Conservation (phyloP, 2,329 filamentous ascomycete genomes). For the Pseudogymnoascus sp. region DNA sequence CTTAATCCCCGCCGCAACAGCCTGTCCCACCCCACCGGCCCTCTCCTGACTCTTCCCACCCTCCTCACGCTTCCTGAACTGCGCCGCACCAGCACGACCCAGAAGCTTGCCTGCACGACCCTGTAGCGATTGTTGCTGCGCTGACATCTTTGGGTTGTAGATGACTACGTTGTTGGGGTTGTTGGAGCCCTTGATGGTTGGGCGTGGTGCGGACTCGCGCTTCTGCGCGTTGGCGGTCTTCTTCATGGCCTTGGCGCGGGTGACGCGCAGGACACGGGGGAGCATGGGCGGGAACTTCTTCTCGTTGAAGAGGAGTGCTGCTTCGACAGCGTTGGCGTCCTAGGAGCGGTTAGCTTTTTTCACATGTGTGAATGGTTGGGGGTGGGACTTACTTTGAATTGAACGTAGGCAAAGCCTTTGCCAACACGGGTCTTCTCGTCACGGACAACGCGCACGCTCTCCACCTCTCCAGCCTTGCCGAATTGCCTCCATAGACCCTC, state of each 20-base stretch:
- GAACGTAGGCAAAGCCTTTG: constrained; percentile 96
- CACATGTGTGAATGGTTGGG: neutral
- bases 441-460: constrained; percentile 86
- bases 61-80: constrained; percentile 25
- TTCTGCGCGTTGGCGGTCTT: constrained; percentile 27
- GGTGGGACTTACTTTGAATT: constrained; percentile 59
- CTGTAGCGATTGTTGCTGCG: constrained; percentile 59
- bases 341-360: constrained; percentile 27
- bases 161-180: constrained; percentile 22
- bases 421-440: constrained; percentile 86
- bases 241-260: constrained; percentile 51
- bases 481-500: constrained; percentile 88
- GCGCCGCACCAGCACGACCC: constrained; percentile 55
- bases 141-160: constrained; percentile 62
- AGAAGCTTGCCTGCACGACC: constrained; percentile 69
- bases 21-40: neutral
- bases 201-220: constrained; percentile 8
- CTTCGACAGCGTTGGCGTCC: constrained; percentile 80
- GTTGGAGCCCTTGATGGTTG: neutral
- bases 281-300: constrained; percentile 93
- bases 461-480: constrained; percentile 67
- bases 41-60: constrained; percentile 13
- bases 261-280: constrained; percentile 79
- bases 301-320: constrained; percentile 77
- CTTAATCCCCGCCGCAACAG: constrained; percentile 14